Evolutionary conservation across 1,139 yeast species (phyloP), one percentile per base, ranked within the genome.

Genomic region (Saccharomyces uvarum): DNA sequence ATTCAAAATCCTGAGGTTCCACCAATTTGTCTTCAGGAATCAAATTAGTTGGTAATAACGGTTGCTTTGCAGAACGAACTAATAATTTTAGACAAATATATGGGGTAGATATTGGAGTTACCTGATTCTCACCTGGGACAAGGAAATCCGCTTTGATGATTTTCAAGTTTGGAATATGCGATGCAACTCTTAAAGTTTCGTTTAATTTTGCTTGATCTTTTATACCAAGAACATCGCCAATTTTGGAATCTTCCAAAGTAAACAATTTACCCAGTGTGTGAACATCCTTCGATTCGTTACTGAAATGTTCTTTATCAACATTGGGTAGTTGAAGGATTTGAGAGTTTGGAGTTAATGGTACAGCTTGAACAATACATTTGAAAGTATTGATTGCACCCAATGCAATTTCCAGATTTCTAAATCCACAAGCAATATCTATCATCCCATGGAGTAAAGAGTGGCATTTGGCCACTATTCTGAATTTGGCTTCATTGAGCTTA

Each of bases 241-340:
- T 82, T 55, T 84, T 82, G 16, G 76, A 79, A 54, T 78, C 77
- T 14, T 81, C 71, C 54, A 82, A 71, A 8, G 86, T 79, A 59
- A 86, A 76, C 52, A 88, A 73, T 66, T 86, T 86, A 54, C 93
- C 90, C 55, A 88, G 67, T 57, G 84, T 85, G 56, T 77, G 75
- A 50, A 85, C 75, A 2, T 72, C 70, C 55, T 75, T 77, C 2
- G 72, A 70, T 3, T 66, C 68, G n/a, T 68, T 66, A 31, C 57
- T 51, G 31, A 64, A 65, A 41, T 53, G 60, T 13, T 75, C 70
- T 4, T 73, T 63, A 56, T 82, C 77, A 49, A 86, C 88, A 57
- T 81, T 82, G 24, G 97, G 97, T 59, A 93, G 77, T 75, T 93
- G 99, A 60, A 86, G 76, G 54, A 85, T 75, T 66, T 86, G 90